phyloP scores from a whole-genome alignment of 1,284 basidiomycete genomes.

The Puccinia novopanici region DNA sequence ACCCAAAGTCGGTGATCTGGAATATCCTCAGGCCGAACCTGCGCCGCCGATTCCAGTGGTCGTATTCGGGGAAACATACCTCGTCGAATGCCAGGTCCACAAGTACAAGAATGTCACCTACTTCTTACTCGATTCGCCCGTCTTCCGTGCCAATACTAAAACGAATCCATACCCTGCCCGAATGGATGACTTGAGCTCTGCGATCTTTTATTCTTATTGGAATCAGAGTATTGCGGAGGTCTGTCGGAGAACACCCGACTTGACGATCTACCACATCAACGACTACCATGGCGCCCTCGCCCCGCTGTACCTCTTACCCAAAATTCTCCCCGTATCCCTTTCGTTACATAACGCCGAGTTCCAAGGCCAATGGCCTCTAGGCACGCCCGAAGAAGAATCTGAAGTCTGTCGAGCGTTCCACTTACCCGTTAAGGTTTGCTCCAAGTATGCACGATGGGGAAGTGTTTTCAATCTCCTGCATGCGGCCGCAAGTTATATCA shows the following conservation, averaged over 20 bases:
- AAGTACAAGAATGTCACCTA: conserved; percentile 88
- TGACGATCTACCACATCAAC: conserved; percentile 80
- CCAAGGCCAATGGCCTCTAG: conserved; percentile 88
- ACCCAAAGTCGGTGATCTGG: conserved; percentile 71
- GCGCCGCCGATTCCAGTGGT: conserved; percentile 79
- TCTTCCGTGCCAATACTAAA: conserved; percentile 91
- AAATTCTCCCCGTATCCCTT: conserved; percentile 80
- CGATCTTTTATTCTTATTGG: conserved; percentile 95
- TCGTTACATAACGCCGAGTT: conserved; percentile 93
- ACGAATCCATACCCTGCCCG: conserved; percentile 88
- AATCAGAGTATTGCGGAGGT: conserved; percentile 90
- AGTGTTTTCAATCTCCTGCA: conserved; percentile 93
- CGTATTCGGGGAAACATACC: conserved; percentile 89
- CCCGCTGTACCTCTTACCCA: conserved; percentile 83
- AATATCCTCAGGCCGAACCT: conserved; percentile 42
- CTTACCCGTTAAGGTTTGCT: conserved; percentile 88
- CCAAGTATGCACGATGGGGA: conserved; percentile 91
- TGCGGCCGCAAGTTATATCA: conserved; percentile 86
- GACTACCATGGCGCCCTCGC: conserved; percentile 90
- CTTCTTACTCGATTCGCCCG: conserved; percentile 85
- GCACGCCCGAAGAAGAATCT: conserved; percentile 95
- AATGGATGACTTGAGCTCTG: conserved; percentile 91
- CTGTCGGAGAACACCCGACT: conserved; percentile 77
- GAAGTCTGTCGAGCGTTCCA: conserved; percentile 95
- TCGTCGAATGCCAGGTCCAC: conserved; percentile 90